Base-by-base conservation (phyloP, 192 early-diverging fungal species). In the Umbelopsis ramanniana region DNA sequence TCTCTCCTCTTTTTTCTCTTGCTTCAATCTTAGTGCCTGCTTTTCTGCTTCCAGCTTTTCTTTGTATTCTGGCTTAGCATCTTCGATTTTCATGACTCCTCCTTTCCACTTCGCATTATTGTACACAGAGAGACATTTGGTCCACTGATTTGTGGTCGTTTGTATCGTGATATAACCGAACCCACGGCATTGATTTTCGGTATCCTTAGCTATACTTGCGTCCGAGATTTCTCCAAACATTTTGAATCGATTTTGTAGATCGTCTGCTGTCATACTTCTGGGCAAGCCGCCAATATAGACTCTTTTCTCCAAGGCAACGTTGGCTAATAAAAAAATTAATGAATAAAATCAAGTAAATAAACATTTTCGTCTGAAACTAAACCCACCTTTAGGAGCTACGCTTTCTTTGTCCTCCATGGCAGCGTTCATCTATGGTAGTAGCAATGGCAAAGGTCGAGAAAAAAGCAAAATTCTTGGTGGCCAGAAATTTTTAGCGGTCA, bases 61-160 rank as follows among this genome's bases (percentile, higher is more conserved):
- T 73, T 83, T 83, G 78, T 88, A 94, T 69, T 88, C 83, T 54
- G 87, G 87, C 75, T 93, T 94, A 14, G 94, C 92, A n/a, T 93
- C 93, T 68, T 94, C 91, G 19, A 96, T 79, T 50, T 88, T 86
- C 68, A 96, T 57, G 33, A 86, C 84, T 26, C 87, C 83, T 47
- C 94, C 94, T 78, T 94, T 96, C 94, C 94, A 96, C 66, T 92
- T 93, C 14, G 94, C 80, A 4, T 91, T 90, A 45, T 91, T 90
- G 70, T 90, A 94, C 21, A 89, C 55, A 21, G 85, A 82, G 26
- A 90, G n/a, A 69, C 93, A 94, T 76, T 87, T 89, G 47, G 75
- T 82, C 85, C 91, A 90, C 21, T 89, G 81, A 37, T 86, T 83
- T 17, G 85, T 70, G 1, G 88, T 93, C 0, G 90, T 94, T 23